Percentiles rank a stretch among this genome's conserved stretches.
Conservation (phyloP, 1,284 basidiomycete genomes). For the Peniophora sp. region DNA sequence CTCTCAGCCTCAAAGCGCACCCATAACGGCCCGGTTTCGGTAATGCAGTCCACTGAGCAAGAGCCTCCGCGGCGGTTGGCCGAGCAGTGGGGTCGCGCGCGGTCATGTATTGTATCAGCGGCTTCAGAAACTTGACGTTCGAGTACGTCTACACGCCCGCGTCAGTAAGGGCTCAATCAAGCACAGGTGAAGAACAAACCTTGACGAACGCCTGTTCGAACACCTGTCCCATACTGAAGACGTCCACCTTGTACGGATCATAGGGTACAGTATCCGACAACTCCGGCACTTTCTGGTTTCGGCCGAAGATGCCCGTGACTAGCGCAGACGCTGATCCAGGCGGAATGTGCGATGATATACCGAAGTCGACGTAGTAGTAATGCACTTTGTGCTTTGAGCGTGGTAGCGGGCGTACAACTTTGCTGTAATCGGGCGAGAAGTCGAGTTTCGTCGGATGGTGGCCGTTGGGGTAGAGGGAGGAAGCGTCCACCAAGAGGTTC, state of each 20-base stretch:
- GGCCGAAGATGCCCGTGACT: background rate
- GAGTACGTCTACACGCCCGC: background rate
- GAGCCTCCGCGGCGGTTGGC: background rate
- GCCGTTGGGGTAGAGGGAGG: background rate
- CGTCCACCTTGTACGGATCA: background rate
- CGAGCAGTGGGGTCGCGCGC: background rate
- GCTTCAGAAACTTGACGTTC: background rate
- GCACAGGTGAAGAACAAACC: background rate
- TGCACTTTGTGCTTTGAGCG: background rate
- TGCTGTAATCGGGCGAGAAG: background rate
- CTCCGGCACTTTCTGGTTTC: background rate
- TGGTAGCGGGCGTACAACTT: background rate
- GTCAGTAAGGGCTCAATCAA: background rate
- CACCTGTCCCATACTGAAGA: background rate
- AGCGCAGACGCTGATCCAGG: constrained; percentile 8
- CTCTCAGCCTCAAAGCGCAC: too few relatives aligned
- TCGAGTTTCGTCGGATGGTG: background rate
- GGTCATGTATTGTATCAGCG: background rate
- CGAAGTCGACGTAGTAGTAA: constrained; percentile 24
- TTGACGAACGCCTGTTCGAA: background rate
- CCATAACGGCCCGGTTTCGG: too few relatives aligned
- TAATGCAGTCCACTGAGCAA: background rate
- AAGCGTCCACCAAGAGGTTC: background rate
- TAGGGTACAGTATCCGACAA: background rate
- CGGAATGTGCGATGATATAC: constrained; percentile 12